phyloP scores from a whole-genome alignment of 441 rosid genomes.

The Heliophila coronopifolia region DNA sequence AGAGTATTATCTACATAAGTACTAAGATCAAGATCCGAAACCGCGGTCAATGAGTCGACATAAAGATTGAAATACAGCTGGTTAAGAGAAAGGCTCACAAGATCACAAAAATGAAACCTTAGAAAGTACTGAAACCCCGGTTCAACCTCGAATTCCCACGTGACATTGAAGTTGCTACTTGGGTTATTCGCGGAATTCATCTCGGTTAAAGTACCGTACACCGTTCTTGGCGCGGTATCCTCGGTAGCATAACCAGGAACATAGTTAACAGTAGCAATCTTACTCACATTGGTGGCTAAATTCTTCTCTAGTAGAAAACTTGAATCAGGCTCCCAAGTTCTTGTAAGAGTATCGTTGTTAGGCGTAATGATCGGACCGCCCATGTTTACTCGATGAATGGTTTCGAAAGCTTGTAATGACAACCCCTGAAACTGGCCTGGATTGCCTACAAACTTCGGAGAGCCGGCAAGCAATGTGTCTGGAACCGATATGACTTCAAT shows the following conservation, averaged over 20 bases:
- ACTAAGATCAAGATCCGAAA: slow-evolving; percentile 50
- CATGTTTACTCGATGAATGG: slow-evolving; percentile 67
- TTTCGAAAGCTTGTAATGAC: slow-evolving; percentile 49
- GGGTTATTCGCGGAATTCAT: slow-evolving; percentile 52
- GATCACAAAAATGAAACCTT: slow-evolving; percentile 84
- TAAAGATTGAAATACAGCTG: slow-evolving; percentile 62
- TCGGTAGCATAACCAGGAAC: slow-evolving; percentile 42
- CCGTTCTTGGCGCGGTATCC: slow-evolving; percentile 51
- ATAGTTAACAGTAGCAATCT: slow-evolving; percentile 42
- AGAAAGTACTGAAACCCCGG: slow-evolving; percentile 63
- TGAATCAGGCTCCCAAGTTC: slow-evolving; percentile 70
- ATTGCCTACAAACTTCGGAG: slow-evolving; percentile 29
- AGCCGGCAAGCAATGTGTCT: slow-evolving; percentile 40
- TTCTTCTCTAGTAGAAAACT: slow-evolving; percentile 35
- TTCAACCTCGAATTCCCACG: slow-evolving; percentile 71
- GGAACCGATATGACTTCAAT: slow-evolving; percentile 76
- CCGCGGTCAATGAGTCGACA: slow-evolving; percentile 41
- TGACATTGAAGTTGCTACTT: slow-evolving; percentile 58
- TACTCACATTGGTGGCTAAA: slow-evolving; percentile 35
- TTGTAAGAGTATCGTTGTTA: slow-evolving; percentile 58
- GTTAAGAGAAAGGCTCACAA: slow-evolving; percentile 41
- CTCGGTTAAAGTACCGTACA: slow-evolving; percentile 60
- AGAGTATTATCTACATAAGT: slow-evolving; percentile 12
- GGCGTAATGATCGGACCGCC: slow-evolving; percentile 53
- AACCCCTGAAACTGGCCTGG: slow-evolving; percentile 32